Percentiles rank a stretch among this genome's conserved stretches.
Evolutionary conservation across 352 stramenopile species (phyloP).

Genomic region (Phytopythium helicoides): DNA sequence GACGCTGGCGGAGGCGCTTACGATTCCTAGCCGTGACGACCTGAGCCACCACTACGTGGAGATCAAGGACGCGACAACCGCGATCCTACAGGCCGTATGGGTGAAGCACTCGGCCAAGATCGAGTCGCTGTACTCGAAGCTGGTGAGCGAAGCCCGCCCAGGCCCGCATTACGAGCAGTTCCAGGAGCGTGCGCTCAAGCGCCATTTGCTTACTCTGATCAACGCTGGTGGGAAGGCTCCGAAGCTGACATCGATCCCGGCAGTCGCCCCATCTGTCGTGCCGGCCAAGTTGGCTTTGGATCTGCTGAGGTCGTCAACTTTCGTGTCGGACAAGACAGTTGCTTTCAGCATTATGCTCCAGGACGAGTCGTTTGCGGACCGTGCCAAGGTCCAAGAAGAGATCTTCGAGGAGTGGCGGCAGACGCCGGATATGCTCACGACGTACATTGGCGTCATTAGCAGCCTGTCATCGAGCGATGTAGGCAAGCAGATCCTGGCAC

Average conservation of each 20-base stretch:
- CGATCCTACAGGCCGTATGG: constrained; percentile 70
- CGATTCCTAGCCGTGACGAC: constrained; percentile 58
- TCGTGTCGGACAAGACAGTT: constrained; percentile 59
- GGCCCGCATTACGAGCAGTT: constrained; percentile 72
- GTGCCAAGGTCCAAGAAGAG: constrained; percentile 59
- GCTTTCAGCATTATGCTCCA: constrained; percentile 66
- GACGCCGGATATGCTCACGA: constrained; percentile 72
- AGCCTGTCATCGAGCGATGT: constrained; percentile 65
- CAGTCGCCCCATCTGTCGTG: constrained; percentile 40
- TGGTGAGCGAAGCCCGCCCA: constrained; percentile 35
- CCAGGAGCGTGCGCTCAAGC: constrained; percentile 66
- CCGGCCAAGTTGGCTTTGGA: constrained; percentile 48
- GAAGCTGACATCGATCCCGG: constrained; percentile 39
- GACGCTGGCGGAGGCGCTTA: constrained; percentile 54
- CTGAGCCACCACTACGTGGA: constrained; percentile 67
- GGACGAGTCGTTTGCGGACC: constrained; percentile 55
- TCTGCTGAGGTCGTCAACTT: constrained; percentile 64
- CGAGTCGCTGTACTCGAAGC: constrained; percentile 53
- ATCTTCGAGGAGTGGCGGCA: constrained; percentile 70
- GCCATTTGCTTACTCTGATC: constrained; percentile 64
- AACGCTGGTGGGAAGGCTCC: constrained; percentile 44
- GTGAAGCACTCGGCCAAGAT: constrained; percentile 58
- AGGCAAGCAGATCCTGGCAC: constrained; percentile 63
- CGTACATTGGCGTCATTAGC: constrained; percentile 77
- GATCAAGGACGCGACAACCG: constrained; percentile 61